A percentile compares a stretch with the other conserved stretches of the same genome.
These are phyloP conservation scores for Bryum argenteum DNA, from an alignment of 225 moss, liverwort and hornwort genomes.

Conservation along the genomic window DNA sequence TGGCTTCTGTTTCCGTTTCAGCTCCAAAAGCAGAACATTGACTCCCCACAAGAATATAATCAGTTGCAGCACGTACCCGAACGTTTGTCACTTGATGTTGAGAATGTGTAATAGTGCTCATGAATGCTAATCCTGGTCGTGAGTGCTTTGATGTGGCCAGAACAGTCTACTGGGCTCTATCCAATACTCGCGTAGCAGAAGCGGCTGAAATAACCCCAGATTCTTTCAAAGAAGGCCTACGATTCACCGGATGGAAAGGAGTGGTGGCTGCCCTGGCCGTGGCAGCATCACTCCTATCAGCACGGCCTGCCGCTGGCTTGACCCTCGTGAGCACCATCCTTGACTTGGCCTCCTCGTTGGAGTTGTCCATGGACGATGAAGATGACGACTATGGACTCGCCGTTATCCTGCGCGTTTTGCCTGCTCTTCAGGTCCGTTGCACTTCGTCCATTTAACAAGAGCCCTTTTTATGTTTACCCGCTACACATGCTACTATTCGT, in stretches of 20 bases:
- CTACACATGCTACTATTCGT: no score
- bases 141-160: conserved; percentile 50
- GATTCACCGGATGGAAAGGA: conserved; percentile 54
- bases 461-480: background rate
- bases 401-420: conserved; percentile 46
- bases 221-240: conserved; percentile 52
- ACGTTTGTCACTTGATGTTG: no score
- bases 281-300: conserved; percentile 59
- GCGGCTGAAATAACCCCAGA: conserved; percentile 29
- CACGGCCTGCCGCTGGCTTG: conserved; percentile 43
- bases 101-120: no score
- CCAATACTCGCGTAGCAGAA: conserved; percentile 39
- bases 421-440: conserved; percentile 68
- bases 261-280: conserved; percentile 53
- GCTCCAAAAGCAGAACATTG: no score
- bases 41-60: no score
- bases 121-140: conserved; percentile 18
- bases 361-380: conserved; percentile 37
- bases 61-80: no score
- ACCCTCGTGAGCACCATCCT: conserved; percentile 53
- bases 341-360: conserved; percentile 43
- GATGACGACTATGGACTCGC: conserved; percentile 41
- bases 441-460: conserved; percentile 2
- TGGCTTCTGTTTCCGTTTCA: conserved; percentile 2
- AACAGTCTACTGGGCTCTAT: conserved; percentile 80